Base-by-base conservation (phyloP, 768 basidiomycete species). In the Lentinula edodes region DNA sequence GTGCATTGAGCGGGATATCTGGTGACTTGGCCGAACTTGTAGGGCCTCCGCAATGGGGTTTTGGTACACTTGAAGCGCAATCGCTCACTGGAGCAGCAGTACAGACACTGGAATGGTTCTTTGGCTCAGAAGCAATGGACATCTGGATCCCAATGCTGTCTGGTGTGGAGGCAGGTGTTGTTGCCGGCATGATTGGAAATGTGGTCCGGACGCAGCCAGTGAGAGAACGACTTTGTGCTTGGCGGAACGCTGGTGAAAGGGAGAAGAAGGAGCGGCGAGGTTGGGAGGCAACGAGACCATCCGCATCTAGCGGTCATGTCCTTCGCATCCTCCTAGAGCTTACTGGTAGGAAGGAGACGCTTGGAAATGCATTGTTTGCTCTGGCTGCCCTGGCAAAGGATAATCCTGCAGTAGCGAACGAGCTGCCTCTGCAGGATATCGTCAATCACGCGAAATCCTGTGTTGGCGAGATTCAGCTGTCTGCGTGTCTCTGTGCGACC, bases 401-500 rank as follows among this genome's bases (percentile, higher is more conserved):
- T 58, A 90, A 86, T 58, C 67, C 77, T 0, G 63, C 72, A 5
- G 75, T 90, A 0, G 84, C 89, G 3, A 68, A 52, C 55, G 74
- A 52, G 73, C 80, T 2, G 68, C 78, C 6, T 70, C 89, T 4
- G 69, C 76, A 3, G 69, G 38, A 74, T 5, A 75, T 84, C 6
- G 70, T 89, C 3, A 71, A 75, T 3, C 73, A 88, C 34, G 79
- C 81, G 8, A 90, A 86, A 68, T 83, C 85, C 13, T 79, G 88
- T 1, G 73, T 76, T 3, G 70, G 78, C 0, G 85, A 88, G 18
- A 80, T 88, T 9, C 89, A 91, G 63, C 72, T 92, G 1, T 85
- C 88, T 1, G 88, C 89, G 0, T 85, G 85, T 66, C 68, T 89
- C 15, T 91, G 89, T 89, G 82, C 83, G 6, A 85, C 87, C 0